These are phyloP conservation scores for Kazachstania martiniae DNA, from an alignment of 805 yeast genomes.

Conservation along the genomic window DNA sequence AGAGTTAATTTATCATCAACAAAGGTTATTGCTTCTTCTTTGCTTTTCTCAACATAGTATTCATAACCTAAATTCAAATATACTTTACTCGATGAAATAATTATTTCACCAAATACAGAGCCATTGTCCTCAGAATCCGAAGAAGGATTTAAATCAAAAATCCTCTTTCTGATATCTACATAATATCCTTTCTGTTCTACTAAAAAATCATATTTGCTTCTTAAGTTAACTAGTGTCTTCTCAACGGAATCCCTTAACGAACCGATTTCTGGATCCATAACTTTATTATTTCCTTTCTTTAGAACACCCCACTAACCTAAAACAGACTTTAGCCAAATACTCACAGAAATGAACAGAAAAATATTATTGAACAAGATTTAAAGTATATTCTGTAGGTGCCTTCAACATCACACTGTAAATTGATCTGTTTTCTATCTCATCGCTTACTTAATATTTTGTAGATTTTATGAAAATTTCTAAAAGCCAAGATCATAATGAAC, in stretches of 20 bases:
- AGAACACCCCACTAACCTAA: too few species aligned
- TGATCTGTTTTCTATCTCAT: too few species aligned
- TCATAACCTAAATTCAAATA: conserved; percentile 26
- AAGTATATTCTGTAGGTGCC: too few species aligned
- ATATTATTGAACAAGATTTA: too few species aligned
- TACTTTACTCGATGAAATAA: conserved; percentile 16
- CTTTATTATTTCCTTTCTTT: too few species aligned
- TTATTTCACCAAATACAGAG: conserved; percentile 22
- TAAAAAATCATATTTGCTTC: conserved; percentile 18
- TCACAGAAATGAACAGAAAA: too few species aligned
- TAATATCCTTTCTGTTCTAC: conserved; percentile 21
- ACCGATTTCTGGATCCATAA: conserved; percentile 8
- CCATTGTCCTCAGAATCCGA: conserved; percentile 12
- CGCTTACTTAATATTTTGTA: too few species aligned
- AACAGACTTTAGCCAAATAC: too few species aligned
- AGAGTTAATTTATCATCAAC: conserved; percentile 16
- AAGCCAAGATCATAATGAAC: too few species aligned
- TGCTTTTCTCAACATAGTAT: conserved; percentile 21
- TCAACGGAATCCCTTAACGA: conserved; percentile 13
- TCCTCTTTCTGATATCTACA: conserved; percentile 8
- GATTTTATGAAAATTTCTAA: too few species aligned
- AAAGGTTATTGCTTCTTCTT: conserved; percentile 16
- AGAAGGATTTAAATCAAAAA: conserved; percentile 5
- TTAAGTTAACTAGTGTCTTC: conserved; percentile 14
- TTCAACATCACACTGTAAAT: too few species aligned